Conservation (phyloP, 345 rosid species). For the Salix purpurea region DNA sequence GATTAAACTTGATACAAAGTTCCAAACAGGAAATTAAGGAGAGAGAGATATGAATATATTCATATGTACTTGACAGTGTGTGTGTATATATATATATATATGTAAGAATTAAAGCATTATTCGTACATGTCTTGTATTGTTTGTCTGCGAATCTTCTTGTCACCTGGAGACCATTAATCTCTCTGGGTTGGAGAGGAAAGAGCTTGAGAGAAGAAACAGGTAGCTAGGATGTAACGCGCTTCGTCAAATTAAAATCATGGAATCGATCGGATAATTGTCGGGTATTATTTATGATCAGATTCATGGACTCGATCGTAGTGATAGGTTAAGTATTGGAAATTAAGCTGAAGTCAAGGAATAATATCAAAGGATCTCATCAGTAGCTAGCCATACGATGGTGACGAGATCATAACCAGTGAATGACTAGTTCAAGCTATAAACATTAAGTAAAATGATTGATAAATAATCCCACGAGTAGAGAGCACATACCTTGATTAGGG, state of each 20-base stretch:
- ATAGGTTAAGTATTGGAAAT: background rate
- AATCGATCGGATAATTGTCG: background rate
- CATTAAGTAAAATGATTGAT: background rate
- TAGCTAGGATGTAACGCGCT: background rate
- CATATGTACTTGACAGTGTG: background rate
- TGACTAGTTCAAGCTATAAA: background rate
- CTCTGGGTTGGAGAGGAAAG: background rate
- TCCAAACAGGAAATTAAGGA: background rate
- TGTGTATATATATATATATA: too few relatives aligned
- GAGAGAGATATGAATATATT: background rate
- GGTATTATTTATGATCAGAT: background rate
- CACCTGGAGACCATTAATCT: background rate
- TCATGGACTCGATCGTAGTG: background rate
- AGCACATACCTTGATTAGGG: slow-evolving; percentile 4
- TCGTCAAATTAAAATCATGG: background rate
- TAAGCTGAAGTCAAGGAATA: background rate
- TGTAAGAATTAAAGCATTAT: background rate
- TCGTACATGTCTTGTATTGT: slow-evolving; percentile 8
- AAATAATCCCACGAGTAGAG: background rate
- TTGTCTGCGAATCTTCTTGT: slow-evolving; percentile 16
- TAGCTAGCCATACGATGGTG: background rate
- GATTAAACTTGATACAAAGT: background rate
- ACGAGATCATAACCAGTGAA: background rate
- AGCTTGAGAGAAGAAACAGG: background rate
- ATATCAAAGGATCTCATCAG: background rate